phyloP scores from a whole-genome alignment of 2,329 filamentous ascomycete genomes.

The Colletotrichum camelliae region DNA sequence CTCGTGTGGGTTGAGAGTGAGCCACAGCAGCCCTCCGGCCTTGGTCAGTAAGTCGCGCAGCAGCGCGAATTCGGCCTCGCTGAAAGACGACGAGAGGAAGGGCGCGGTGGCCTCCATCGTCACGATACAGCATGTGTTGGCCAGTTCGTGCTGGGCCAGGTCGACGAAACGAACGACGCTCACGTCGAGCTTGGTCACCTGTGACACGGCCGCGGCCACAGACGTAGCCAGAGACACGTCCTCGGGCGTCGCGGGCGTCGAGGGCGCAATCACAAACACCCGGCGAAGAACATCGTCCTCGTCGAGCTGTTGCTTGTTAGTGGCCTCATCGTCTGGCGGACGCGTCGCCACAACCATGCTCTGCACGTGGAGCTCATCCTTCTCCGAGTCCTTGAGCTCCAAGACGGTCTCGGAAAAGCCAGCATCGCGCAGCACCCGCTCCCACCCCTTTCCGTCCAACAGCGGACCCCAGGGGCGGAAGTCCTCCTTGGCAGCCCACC shows the following conservation, averaged over 20 bases:
- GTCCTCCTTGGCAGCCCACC: constrained; percentile 2
- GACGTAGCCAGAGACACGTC: background rate
- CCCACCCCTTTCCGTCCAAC: background rate
- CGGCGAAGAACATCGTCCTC: background rate
- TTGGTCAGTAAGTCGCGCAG: background rate
- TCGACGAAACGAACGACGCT: background rate
- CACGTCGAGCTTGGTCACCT: background rate
- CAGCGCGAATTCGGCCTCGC: background rate
- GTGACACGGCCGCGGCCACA: background rate
- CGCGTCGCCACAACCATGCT: background rate
- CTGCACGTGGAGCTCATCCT: background rate
- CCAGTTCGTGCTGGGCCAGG: background rate
- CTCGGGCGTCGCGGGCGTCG: background rate
- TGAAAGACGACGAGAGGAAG: background rate
- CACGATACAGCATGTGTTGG: background rate
- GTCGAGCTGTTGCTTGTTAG: background rate
- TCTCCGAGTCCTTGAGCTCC: background rate
- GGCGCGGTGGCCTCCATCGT: background rate
- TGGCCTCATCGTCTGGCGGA: background rate
- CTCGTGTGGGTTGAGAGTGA: background rate
- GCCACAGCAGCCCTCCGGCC: background rate
- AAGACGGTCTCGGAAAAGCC: background rate
- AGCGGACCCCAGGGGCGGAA: constrained; percentile 3
- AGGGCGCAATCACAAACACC: background rate
- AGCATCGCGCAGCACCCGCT: background rate